Base-by-base conservation (phyloP, 2,329 filamentous ascomycete genomes). In the Penicillium sclerotiorum region DNA sequence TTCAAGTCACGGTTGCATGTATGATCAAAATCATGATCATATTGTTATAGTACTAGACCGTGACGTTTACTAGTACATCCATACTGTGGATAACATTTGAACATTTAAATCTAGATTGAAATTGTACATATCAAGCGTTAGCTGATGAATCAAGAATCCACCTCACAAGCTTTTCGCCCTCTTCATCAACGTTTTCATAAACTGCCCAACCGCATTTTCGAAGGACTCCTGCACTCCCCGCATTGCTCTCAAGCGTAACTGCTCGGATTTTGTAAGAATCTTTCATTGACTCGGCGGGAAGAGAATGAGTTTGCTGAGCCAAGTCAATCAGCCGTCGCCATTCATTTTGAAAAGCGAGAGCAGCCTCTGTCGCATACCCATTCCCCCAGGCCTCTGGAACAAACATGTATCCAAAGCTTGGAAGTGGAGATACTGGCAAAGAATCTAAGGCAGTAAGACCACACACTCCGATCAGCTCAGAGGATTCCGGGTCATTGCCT, bases 291-390 rank as follows among this genome's bases (percentile, higher is more conserved):
- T 13, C 12, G 13, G 8, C 4, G 7, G 23, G 18, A 8, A 37
- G 15, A 11, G 43, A 36, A 17, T n/a, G 30, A 17, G 15, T n/a
- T 30, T 46, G 22, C 2, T 22, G 25, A 28, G 13, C 32, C 22
- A 28, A 30, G 8, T 20, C 15, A 28, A 38, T 38, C 5, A 46
- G 33, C 11, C 25, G 35, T 25, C 25, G 35, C 43, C 43, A 46
- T 37, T 27, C 43, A 21, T 5, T 6, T 25, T 37, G 33, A 30
- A 46, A 38, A 2, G 33, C 43, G 17, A 46, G 23, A 11, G 9
- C 33, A 30, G 43, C 35, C 7, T 46, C 43, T 2, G 43, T 46
- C 12, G 43, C 43, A 30, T 46, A 46, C n/a, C 43, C 43, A 22
- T 38, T 46, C 11, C 43, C 43, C 43, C 43, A 46, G 7, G 33